These are phyloP conservation scores for Xylaria curta DNA, from an alignment of 495 filamentous ascomycete genomes.

Conservation along the genomic window DNA sequence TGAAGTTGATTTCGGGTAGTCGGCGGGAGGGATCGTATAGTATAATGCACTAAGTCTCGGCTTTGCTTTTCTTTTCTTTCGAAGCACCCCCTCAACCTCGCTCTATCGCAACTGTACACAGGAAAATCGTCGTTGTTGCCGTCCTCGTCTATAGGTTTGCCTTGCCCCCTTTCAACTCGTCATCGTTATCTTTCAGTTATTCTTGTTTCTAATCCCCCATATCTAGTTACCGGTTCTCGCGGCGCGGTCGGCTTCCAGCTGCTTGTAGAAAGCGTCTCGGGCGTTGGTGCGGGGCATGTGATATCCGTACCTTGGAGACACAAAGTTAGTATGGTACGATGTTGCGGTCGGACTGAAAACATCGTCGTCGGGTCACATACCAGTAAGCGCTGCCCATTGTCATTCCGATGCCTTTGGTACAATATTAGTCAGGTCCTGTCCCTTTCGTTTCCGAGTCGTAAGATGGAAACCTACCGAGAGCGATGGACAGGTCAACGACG, in stretches of 20 bases:
- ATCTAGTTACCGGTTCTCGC: constrained; percentile 31
- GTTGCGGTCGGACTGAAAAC: neutral
- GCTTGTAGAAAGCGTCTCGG: constrained; percentile 55
- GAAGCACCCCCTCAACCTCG: constrained; percentile 2
- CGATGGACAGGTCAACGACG: constrained; percentile 52
- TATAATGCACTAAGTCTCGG: constrained; percentile 18
- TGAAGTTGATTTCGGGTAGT: constrained; percentile 14
- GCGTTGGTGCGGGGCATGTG: constrained; percentile 57
- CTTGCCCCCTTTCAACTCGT: neutral
- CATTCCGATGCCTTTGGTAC: constrained; percentile 49
- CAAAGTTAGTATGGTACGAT: constrained; percentile 29
- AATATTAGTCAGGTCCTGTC: constrained; percentile 22
- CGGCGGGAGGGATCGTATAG: constrained; percentile 20
- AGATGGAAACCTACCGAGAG: constrained; percentile 47
- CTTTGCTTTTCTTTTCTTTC: neutral
- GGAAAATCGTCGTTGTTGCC: constrained; percentile 13
- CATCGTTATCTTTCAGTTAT: neutral
- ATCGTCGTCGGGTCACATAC: constrained; percentile 40
- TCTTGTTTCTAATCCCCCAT: neutral
- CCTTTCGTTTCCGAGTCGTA: neutral
- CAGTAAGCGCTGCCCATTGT: constrained; percentile 53
- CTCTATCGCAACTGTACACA: constrained; percentile 17
- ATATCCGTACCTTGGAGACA: constrained; percentile 54
- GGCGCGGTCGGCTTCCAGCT: constrained; percentile 55
- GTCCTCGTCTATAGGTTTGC: constrained; percentile 18